Conservation (phyloP, 2,329 filamentous ascomycete species). For the Penicillium sp. region DNA sequence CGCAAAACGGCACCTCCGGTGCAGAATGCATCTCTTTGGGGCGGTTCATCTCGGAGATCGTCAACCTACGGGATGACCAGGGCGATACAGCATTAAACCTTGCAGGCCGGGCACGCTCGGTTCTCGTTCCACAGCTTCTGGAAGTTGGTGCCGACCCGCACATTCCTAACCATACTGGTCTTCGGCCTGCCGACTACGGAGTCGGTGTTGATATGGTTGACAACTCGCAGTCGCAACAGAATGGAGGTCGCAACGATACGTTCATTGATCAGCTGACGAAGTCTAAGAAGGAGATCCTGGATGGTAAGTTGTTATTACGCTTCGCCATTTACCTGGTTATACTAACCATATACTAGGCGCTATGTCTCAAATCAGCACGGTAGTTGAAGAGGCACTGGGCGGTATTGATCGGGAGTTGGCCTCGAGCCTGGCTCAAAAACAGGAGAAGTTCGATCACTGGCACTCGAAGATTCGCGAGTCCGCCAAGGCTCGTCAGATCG, state of each 20-base stretch:
- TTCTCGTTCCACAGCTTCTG: conserved; percentile 92
- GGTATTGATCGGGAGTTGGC: conserved; percentile 76
- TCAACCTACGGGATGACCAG: conserved; percentile 88
- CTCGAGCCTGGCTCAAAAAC: conserved; percentile 74
- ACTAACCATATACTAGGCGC: conserved; percentile 38
- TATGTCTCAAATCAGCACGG: conserved; percentile 44
- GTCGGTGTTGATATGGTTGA: conserved; percentile 65
- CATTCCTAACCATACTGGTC: conserved; percentile 82
- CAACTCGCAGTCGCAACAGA: conserved; percentile 44
- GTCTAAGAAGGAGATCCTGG: conserved; percentile 44
- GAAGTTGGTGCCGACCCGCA: conserved; percentile 93
- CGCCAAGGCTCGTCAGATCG: conserved; percentile 70
- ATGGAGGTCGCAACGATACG: conserved; percentile 42
- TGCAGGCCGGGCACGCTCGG: conserved; percentile 88
- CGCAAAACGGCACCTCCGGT: conserved; percentile 26
- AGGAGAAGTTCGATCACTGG: conserved; percentile 73
- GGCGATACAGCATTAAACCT: conserved; percentile 95
- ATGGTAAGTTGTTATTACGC: conserved; percentile 30
- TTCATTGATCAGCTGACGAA: conserved; percentile 43
- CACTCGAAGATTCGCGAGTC: conserved; percentile 76
- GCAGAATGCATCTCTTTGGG: conserved; percentile 74
- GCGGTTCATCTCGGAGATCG: conserved; percentile 93
- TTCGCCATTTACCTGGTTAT: conserved; percentile 10
- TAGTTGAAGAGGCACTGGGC: conserved; percentile 75
- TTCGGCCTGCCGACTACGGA: conserved; percentile 89